Evolutionary conservation across 2,329 filamentous ascomycete species (phyloP), one percentile per base, ranked within the genome.

Genomic region (Eurotiales sp.): DNA sequence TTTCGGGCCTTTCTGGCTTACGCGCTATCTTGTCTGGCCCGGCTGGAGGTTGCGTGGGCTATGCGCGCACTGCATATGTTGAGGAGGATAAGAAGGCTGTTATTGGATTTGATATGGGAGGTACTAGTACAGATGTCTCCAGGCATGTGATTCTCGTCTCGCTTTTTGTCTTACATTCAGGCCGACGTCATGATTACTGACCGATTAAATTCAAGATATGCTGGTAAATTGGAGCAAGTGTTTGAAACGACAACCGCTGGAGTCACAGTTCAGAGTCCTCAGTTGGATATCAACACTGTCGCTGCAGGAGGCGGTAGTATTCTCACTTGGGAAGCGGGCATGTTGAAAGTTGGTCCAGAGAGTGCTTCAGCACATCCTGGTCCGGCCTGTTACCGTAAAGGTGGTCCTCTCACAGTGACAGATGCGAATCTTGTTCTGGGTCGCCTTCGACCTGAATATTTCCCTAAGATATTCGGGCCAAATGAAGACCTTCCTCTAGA

Each of bases 211-310:
- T 10, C n/a, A n/a, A 43, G 41, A 8, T 44, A 34, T 22, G 43
- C 27, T 54, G 91, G 91, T 14, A 79, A 88, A 50, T 92, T 95
- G 61, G 91, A 96, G 61, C 91, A 96, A 62, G 90, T 95, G 0
- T 96, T 96, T 59, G 91, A 95, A 70, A 95, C 90, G 0, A 95
- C 89, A 0, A 95, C 90, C 1, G 91, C 91, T 0, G 91, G 91
- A n/a, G 88, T 96, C 1, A 92, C 90, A 0, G 93, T 96, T 23
- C 90, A 96, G 62, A 91, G 88, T 1, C 91, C 91, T 0, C 90
- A 96, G 63, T 79, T 96, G 11, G 40, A 50, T 17, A 43, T 50
- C n/a, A 44, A 50, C 23, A 27, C 47, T 2, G 22, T 50, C 4
- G 41, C 40, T 3, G 47, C 30, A 1, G 47, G 47, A n/a, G 43